Percentiles rank a stretch among this genome's conserved stretches.
Evolutionary conservation across 257 asterid species (phyloP).

Genomic region (Echites panduratus): DNA sequence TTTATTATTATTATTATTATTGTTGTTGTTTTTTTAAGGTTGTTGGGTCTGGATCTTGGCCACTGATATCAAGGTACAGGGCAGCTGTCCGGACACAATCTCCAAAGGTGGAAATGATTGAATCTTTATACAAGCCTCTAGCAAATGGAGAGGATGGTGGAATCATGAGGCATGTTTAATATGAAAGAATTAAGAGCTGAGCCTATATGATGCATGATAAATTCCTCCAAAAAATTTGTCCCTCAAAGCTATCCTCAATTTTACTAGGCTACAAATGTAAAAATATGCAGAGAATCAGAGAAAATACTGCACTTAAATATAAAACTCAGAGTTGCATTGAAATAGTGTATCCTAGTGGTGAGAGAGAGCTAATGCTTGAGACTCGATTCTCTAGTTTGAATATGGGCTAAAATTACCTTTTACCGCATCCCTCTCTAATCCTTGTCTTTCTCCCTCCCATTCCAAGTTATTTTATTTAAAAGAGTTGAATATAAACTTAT

Average conservation of each 20-base stretch:
- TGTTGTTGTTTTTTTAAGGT: constrained; percentile 43
- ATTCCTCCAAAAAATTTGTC: background rate
- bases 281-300: background rate
- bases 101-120: constrained; percentile 80
- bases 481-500: background rate
- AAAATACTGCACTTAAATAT: background rate
- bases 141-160: constrained; percentile 87
- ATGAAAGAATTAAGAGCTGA: constrained; percentile 9
- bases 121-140: constrained; percentile 70
- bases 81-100: constrained; percentile 91
- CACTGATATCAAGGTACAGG: constrained; percentile 77
- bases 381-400: no score
- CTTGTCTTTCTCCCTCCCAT: background rate
- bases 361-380: background rate
- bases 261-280: background rate
- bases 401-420: background rate
- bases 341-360: background rate
- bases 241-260: background rate
- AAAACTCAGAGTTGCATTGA: background rate
- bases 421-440: background rate
- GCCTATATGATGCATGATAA: background rate
- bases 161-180: constrained; percentile 61
- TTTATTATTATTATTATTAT: no score
- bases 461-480: background rate
- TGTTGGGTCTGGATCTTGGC: constrained; percentile 93